These are phyloP conservation scores for Micractinium conductrix DNA, from an alignment of 139 green algal species.

Conservation along the genomic window DNA sequence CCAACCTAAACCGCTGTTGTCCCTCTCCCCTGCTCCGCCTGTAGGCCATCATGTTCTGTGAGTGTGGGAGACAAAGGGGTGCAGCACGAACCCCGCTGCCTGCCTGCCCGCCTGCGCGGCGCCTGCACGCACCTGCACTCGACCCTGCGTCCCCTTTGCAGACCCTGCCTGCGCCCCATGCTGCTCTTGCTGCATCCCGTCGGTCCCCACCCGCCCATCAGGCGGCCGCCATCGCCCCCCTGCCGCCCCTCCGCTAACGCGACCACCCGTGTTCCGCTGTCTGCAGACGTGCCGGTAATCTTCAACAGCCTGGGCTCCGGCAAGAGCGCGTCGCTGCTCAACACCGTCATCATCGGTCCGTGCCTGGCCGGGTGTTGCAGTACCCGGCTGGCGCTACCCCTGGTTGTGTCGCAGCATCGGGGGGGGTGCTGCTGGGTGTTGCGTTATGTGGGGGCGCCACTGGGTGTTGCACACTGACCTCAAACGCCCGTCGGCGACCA, in stretches of 20 bases:
- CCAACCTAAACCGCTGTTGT: too few relatives aligned
- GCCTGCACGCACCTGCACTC: neutral
- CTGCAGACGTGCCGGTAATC: conserved; percentile 47
- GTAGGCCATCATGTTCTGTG: conserved; percentile 72
- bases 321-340: conserved; percentile 48
- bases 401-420: too few relatives aligned
- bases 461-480: too few relatives aligned
- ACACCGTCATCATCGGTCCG: conserved; percentile 61
- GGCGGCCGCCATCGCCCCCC: neutral
- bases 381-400: too few relatives aligned
- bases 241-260: neutral
- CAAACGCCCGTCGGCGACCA: too few relatives aligned
- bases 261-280: neutral
- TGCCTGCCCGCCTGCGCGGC: neutral
- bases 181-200: neutral
- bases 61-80: neutral
- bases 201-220: too few relatives aligned
- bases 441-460: too few relatives aligned
- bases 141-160: neutral
- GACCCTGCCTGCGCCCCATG: neutral
- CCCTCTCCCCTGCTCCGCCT: conserved; percentile 5
- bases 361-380: too few relatives aligned
- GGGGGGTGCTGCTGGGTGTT: too few relatives aligned
- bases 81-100: neutral
- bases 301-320: conserved; percentile 52